A percentile compares a stretch with the other conserved stretches of the same genome.
Conservation (phyloP, 2,329 filamentous ascomycete genomes). For the Fusarium tupiense region DNA sequence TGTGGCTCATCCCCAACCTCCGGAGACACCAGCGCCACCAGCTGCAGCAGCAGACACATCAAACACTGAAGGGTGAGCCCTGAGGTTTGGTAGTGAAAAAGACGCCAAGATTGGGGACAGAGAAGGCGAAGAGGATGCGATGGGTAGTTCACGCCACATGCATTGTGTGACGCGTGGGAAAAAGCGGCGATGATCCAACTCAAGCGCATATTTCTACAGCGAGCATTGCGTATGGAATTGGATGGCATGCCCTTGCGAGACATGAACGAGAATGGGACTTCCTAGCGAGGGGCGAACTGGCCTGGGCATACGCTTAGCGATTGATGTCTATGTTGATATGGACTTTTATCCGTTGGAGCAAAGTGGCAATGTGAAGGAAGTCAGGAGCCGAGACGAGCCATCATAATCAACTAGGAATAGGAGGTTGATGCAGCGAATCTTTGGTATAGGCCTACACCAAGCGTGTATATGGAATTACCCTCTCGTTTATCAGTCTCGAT, state of each 20-base stretch:
- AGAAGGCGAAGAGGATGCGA: not conserved
- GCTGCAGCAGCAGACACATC: constrained; percentile 47
- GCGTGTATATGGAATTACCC: constrained; percentile 38
- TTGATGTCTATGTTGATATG: constrained; percentile 4
- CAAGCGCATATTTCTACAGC: constrained; percentile 28
- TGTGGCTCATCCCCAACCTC: constrained; percentile 47
- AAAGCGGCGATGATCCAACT: constrained; percentile 26
- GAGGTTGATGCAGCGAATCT: constrained; percentile 12
- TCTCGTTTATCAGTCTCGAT: constrained; percentile 39
- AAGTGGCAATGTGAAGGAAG: constrained; percentile 11
- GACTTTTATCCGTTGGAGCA: constrained; percentile 15
- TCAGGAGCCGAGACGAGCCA: constrained; percentile 13
- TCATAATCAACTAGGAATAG: not conserved
- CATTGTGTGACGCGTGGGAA: constrained; percentile 5
- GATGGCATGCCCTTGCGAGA: constrained; percentile 17
- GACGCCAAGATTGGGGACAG: constrained; percentile 1
- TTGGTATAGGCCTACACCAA: constrained; percentile 27
- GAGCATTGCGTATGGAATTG: constrained; percentile 30
- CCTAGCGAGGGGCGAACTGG: constrained; percentile 20
- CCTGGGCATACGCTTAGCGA: constrained; percentile 19
- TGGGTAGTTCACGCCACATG: constrained; percentile 14
- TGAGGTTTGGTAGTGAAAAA: not conserved
- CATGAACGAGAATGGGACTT: constrained; percentile 14
- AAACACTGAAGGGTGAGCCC: constrained; percentile 37
- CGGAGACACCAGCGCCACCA: constrained; percentile 49